phyloP scores from a whole-genome alignment of 108 stramenopile genomes.

The Epithemia pelagica region DNA sequence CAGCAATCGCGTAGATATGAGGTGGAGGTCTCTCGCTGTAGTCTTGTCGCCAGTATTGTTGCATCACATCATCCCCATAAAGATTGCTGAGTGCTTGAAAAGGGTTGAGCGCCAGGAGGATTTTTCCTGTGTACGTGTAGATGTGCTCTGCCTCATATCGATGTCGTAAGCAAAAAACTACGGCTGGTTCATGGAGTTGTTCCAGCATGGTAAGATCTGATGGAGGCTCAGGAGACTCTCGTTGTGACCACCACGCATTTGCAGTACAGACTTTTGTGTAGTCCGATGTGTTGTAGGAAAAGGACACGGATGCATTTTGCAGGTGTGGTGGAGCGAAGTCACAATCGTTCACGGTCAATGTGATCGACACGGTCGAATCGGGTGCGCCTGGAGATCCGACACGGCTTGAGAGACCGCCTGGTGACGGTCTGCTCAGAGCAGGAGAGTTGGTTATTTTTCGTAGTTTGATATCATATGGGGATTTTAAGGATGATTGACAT shows the following conservation, averaged over 20 bases:
- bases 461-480: background rate
- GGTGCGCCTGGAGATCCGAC: background rate
- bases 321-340: conserved; percentile 27
- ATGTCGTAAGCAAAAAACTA: conserved; percentile 76
- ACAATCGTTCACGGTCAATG: conserved; percentile 28
- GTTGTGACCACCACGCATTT: conserved; percentile 42
- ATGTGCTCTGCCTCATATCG: conserved; percentile 73
- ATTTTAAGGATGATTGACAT: background rate
- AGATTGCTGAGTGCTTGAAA: conserved; percentile 62
- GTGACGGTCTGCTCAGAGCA: background rate
- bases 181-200: conserved; percentile 80
- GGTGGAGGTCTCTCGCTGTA: conserved; percentile 55
- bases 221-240: conserved; percentile 22
- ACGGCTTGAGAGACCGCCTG: background rate
- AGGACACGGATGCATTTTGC: conserved; percentile 26
- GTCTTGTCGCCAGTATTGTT: conserved; percentile 55
- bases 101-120: conserved; percentile 92
- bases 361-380: conserved; percentile 15
- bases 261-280: conserved; percentile 29
- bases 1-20: conserved; percentile 92
- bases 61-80: conserved; percentile 65
- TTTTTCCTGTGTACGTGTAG: conserved; percentile 90
- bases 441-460: background rate
- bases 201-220: conserved; percentile 68
- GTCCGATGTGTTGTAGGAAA: conserved; percentile 31